Evolutionary conservation across 441 rosid species (phyloP).

Genomic region (Pelargonium cotyledonis): DNA sequence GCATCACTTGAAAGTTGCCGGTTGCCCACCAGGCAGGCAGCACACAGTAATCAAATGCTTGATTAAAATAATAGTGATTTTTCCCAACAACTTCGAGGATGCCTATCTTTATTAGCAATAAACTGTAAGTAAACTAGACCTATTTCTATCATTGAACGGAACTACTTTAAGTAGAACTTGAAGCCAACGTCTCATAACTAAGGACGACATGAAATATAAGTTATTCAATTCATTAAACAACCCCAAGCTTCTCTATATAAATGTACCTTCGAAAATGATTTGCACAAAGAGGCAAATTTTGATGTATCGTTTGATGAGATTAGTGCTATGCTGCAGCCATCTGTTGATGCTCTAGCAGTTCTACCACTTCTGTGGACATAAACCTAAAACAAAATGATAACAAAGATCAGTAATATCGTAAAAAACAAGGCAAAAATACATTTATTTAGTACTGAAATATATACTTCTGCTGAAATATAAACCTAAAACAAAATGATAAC

Average conservation of each 20-base stretch:
- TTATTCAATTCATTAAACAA: slow-evolving; percentile 1
- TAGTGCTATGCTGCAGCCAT: slow-evolving; percentile 93
- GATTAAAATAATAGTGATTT: neutral
- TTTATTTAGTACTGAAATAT: slow-evolving; percentile 15
- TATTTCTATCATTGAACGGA: too few relatives aligned
- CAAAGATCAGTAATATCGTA: neutral
- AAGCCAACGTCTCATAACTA: neutral
- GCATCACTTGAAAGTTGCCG: neutral
- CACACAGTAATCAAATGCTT: neutral
- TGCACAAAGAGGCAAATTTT: slow-evolving; percentile 81
- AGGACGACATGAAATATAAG: neutral
- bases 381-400: slow-evolving; percentile 30
- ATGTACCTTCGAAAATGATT: slow-evolving; percentile 79
- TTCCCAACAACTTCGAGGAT: slow-evolving; percentile 2
- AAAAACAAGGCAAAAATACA: slow-evolving; percentile 7
- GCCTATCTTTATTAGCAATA: neutral
- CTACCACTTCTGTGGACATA: slow-evolving; percentile 99
- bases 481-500: slow-evolving; percentile 29
- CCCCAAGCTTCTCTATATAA: neutral
- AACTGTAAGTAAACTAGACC: neutral
- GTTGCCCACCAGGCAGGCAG: neutral
- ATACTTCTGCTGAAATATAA: slow-evolving; percentile 87
- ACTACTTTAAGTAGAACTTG: neutral
- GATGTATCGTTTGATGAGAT: slow-evolving; percentile 71
- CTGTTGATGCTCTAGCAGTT: slow-evolving; percentile 89